Conservation (phyloP, 2,329 filamentous ascomycete genomes). For the Trichoderma breve region DNA sequence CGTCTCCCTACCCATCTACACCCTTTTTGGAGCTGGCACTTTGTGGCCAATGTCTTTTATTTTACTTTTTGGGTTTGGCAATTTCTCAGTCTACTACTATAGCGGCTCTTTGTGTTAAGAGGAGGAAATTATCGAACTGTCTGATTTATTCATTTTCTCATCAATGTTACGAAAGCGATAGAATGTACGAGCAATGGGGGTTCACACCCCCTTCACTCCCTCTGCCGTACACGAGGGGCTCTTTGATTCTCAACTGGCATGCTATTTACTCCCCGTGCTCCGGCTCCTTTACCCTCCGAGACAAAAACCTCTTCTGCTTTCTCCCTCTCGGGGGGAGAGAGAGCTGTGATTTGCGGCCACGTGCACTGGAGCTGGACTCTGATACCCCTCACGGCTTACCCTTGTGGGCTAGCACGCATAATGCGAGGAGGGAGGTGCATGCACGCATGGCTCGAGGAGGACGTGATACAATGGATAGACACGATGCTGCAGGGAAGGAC, state of each 20-base stretch:
- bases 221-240: slow-evolving; percentile 28
- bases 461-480: slow-evolving; percentile 10
- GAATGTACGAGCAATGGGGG: slow-evolving; percentile 38
- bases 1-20: neutral
- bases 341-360: slow-evolving; percentile 1
- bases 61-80: neutral
- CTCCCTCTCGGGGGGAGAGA: slow-evolving; percentile 8
- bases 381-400: slow-evolving; percentile 14
- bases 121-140: slow-evolving; percentile 24
- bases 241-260: slow-evolving; percentile 31
- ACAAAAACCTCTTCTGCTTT: slow-evolving; percentile 22
- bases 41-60: neutral
- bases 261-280: slow-evolving; percentile 24
- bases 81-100: neutral
- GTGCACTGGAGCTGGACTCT: slow-evolving; percentile 14
- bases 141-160: slow-evolving; percentile 7
- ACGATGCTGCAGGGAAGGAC: slow-evolving; percentile 5
- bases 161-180: slow-evolving; percentile 34
- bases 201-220: slow-evolving; percentile 33
- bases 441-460: slow-evolving; percentile 16
- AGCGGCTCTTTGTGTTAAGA: slow-evolving; percentile 26
- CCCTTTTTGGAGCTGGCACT: neutral
- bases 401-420: slow-evolving; percentile 15
- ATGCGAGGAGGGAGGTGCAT: slow-evolving; percentile 14
- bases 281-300: slow-evolving; percentile 11